A percentile compares a stretch with the other conserved stretches of the same genome.
Evolutionary conservation across 2,329 filamentous ascomycete species (phyloP).

Genomic region (Hymenoscyphus fraxineus): DNA sequence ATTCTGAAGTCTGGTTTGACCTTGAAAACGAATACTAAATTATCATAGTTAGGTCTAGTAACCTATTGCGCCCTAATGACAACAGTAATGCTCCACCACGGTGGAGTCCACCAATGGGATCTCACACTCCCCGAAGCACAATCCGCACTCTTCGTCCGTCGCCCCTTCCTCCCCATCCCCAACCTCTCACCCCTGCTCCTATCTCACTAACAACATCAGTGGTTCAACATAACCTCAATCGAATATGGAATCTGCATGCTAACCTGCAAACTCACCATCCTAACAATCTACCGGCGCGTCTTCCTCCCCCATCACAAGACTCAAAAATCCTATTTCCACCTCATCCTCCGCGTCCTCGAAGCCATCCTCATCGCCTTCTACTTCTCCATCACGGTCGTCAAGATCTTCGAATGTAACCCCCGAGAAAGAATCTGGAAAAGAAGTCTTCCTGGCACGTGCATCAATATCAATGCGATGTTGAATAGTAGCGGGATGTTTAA

Average conservation of each 20-base stretch:
- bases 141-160: not conserved
- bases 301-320: not conserved
- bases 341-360: not conserved
- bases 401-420: slow-evolving; percentile 4
- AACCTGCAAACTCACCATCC: not conserved
- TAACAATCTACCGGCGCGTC: slow-evolving; percentile 2
- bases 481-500: slow-evolving; percentile 5
- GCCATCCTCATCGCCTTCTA: not conserved
- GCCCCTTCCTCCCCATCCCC: not conserved
- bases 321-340: not conserved
- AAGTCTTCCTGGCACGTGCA: not conserved
- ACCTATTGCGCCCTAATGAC: not conserved
- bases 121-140: not conserved
- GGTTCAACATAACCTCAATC: slow-evolving; percentile 3
- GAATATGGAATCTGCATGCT: not conserved
- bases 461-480: not conserved
- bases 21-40: not conserved
- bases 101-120: slow-evolving; percentile 2
- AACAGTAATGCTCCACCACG: not conserved
- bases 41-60: not conserved
- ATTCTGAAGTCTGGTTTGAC: too few relatives aligned
- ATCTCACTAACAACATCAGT: not conserved
- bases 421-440: not conserved
- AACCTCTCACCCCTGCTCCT: not conserved
- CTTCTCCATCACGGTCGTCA: not conserved